Base-by-base conservation (phyloP, 306 rosid species). In the Betula pendula region DNA sequence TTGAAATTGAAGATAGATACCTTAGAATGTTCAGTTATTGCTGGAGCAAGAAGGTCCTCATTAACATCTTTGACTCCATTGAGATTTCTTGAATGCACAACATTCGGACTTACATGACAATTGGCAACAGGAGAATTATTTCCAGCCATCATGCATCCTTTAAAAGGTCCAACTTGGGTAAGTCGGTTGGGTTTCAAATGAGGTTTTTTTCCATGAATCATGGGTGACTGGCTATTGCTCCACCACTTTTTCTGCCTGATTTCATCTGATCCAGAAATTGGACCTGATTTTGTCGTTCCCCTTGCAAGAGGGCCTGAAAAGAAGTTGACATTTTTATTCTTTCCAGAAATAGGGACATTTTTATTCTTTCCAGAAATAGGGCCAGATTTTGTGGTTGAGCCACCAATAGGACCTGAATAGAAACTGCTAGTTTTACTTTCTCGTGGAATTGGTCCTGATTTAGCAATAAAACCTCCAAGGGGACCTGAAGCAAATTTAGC, bases 81-180 rank as follows among this genome's bases (percentile, higher is more conserved):
- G 63, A 44, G 83, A 72, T 80, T 70, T 77, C 81, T 83, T 35
- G 86, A 76, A 73, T 53, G 84, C 81, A 79, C 50, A 73, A 73
- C 85, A 47, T 76, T 83, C 14, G 82, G 29, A 80, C 73, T 90
- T 58, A 78, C 19, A 76, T 75, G 77, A 81, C 95, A 77, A 77
- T 86, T 85, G 14, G 71, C 43, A 27, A 89, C 83, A 8, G 87
- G 87, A 75, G 88, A 83, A 80, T 77, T 67, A 38, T 84, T 86
- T 17, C 77, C 87, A 5, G 85, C 86, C 38, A 84, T 42, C 80
- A 84, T 80, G 76, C 87, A 87, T 79, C 93, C 99, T 81, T 84
- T 95, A 74, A 95, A 89, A 72, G 97, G 99, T 72, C 91, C 99
- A 43, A 95, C 96, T 86, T 89, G 99, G 70, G 98, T 89, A 56